Conservation (phyloP, 108 stramenopile species). For the Discostella stelligeroides region DNA sequence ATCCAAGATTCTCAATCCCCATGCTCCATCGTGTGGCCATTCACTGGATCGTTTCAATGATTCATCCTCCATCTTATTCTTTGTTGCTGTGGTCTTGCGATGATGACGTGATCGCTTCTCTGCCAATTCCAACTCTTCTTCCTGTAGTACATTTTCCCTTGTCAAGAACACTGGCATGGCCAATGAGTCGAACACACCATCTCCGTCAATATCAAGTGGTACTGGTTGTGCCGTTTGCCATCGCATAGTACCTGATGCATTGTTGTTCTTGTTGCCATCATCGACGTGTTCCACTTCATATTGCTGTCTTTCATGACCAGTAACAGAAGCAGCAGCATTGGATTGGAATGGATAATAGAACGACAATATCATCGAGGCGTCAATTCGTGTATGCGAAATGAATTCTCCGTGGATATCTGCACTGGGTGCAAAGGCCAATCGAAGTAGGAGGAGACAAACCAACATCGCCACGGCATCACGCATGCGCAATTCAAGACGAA, state of each 20-base stretch:
- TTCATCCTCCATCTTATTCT: constrained; percentile 18
- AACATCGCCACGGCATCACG: constrained; percentile 37
- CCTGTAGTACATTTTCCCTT: constrained; percentile 8
- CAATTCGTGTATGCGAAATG: constrained; percentile 32
- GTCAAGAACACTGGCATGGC: constrained; percentile 49
- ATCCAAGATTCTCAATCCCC: constrained; percentile 66
- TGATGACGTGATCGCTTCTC: background rate
- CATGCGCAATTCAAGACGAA: constrained; percentile 13
- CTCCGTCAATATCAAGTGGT: constrained; percentile 81
- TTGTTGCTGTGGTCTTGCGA: background rate
- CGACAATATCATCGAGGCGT: constrained; percentile 60
- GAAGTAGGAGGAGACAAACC: constrained; percentile 34
- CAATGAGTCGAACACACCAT: constrained; percentile 78
- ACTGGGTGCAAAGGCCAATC: constrained; percentile 42
- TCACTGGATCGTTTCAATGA: background rate
- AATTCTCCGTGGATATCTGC: background rate
- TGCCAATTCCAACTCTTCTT: background rate
- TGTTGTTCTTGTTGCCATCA: background rate
- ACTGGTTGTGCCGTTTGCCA: constrained; percentile 47
- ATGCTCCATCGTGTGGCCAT: constrained; percentile 42
- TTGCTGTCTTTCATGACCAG: background rate
- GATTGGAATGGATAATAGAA: constrained; percentile 64
- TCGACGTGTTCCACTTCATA: background rate
- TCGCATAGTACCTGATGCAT: background rate
- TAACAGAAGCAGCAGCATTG: background rate